These are phyloP conservation scores for Blastobotrys robertii DNA, from an alignment of 805 yeast genomes.

Conservation along the genomic window DNA sequence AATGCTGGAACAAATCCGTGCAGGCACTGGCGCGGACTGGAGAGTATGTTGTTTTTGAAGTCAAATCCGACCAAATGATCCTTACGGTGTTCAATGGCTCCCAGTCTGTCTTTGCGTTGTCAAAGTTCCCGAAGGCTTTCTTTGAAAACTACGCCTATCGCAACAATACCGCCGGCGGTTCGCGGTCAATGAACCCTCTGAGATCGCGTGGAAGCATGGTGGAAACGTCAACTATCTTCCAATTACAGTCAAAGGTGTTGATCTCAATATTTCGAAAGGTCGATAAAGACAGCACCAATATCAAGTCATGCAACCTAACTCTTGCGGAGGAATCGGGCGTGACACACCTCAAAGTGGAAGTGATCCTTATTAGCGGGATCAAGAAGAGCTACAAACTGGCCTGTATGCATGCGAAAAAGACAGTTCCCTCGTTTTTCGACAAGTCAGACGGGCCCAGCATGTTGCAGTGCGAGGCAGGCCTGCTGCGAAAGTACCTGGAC, in stretches of 20 bases:
- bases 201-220: not conserved
- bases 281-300: slow-evolving; percentile 11
- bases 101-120: slow-evolving; percentile 13
- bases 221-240: slow-evolving; percentile 7
- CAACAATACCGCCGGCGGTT: slow-evolving; percentile 1
- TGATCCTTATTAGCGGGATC: slow-evolving; percentile 9
- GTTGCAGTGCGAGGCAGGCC: slow-evolving; percentile 10
- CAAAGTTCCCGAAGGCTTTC: slow-evolving; percentile 8
- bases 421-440: not conserved
- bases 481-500: slow-evolving; percentile 11
- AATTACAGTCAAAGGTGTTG: slow-evolving; percentile 14
- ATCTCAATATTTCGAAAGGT: slow-evolving; percentile 14
- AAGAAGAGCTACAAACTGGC: slow-evolving; percentile 11
- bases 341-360: slow-evolving; percentile 4
- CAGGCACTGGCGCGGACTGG: slow-evolving; percentile 10
- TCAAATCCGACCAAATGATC: slow-evolving; percentile 7
- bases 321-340: not conserved
- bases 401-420: slow-evolving; percentile 10
- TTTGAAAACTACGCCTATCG: slow-evolving; percentile 6
- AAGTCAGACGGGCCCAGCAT: slow-evolving; percentile 1
- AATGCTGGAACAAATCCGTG: slow-evolving; percentile 11
- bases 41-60: slow-evolving; percentile 11
- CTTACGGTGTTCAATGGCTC: slow-evolving; percentile 15
- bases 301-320: slow-evolving; percentile 6
- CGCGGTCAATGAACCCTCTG: not conserved